Base-by-base conservation (phyloP, 2,329 filamentous ascomycete species). In the Colletotrichum sojae region DNA sequence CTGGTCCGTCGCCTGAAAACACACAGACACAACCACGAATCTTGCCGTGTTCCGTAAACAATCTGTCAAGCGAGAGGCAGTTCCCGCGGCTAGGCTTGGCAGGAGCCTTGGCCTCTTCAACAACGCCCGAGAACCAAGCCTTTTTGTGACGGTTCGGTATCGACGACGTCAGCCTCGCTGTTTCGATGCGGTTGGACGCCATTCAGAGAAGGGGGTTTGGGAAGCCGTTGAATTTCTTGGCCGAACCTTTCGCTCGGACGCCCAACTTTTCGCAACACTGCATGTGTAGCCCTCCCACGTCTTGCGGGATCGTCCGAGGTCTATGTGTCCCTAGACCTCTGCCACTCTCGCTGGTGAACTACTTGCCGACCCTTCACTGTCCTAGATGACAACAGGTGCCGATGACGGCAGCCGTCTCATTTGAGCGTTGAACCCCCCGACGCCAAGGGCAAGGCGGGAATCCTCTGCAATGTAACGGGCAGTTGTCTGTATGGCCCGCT, bases 401-500 rank as follows among this genome's bases (percentile, higher is more conserved):
- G 54, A 65, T 43, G 48, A 16, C 65, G 31, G 31, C 48, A 43
- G 51, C n/a, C 53, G n/a, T 55, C 39, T 45, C 18, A 22, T 12
- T 12, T 9, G 39, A 5, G 27, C 45, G 22, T 39, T 6, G 31
- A 22, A 18, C 36, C 22, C 52, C 48, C 64, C 59, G 57, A 57
- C 20, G 25, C 64, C 64, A 64, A 67, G 64, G 16, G 31, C 25
- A 16, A 25, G 12, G 36, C 22, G 53, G 59, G 27, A 40, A 16
- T 36, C 18, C 16, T 31, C 51, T 57, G 53, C 59, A 20, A 46
- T 53, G 45, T 63, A 52, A 39, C 53, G 16, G 36, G 36, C 27
- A 43, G 18, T 40, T 67, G 59, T 57, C n/a, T 53, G 45, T n/a
- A 63, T 46, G 46, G 46, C 31, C 57, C 57, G 46, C 57, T 57